phyloP scores from a whole-genome alignment of 169 alveolate genomes.

The Plasmodium reichenowi region DNA sequence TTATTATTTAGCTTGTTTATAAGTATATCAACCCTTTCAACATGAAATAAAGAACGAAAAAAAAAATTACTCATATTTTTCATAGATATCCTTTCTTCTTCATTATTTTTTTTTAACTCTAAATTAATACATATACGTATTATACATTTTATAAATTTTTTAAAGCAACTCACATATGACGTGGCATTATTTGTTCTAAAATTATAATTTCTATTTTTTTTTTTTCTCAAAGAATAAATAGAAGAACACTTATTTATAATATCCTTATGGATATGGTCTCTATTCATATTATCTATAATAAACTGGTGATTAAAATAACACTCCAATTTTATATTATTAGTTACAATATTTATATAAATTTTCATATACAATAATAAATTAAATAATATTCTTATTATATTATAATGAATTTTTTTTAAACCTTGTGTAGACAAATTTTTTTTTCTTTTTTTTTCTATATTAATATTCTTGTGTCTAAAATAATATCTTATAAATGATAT shows the following conservation, averaged over 20 bases:
- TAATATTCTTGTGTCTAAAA: conserved; percentile 43
- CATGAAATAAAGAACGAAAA: conserved; percentile 25
- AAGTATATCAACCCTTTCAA: background rate
- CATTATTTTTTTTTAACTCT: conserved; percentile 4
- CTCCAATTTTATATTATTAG: conserved; percentile 26
- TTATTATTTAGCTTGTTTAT: conserved; percentile 1
- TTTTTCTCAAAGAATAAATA: conserved; percentile 1
- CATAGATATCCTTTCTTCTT: conserved; percentile 2
- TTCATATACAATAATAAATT: conserved; percentile 43
- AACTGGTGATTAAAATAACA: no score
- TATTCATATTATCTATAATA: conserved; percentile 4
- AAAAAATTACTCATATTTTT: conserved; percentile 17
- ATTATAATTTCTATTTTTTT: conserved; percentile 10
- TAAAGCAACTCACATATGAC: conserved; percentile 7
- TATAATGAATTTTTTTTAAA: conserved; percentile 43
- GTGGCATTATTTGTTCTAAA: conserved; percentile 1
- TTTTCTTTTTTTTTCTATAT: background rate
- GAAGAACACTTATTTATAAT: background rate
- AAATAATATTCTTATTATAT: conserved; percentile 27
- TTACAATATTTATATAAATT: conserved; percentile 31
- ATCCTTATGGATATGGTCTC: background rate
- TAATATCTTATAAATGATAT: conserved; percentile 38
- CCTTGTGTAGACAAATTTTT: background rate
- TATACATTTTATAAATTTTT: conserved; percentile 31
- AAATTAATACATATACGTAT: conserved; percentile 20